phyloP scores from a whole-genome alignment of 228 moss, liverwort and hornwort genomes.

The Sphagnum magellanicum region DNA sequence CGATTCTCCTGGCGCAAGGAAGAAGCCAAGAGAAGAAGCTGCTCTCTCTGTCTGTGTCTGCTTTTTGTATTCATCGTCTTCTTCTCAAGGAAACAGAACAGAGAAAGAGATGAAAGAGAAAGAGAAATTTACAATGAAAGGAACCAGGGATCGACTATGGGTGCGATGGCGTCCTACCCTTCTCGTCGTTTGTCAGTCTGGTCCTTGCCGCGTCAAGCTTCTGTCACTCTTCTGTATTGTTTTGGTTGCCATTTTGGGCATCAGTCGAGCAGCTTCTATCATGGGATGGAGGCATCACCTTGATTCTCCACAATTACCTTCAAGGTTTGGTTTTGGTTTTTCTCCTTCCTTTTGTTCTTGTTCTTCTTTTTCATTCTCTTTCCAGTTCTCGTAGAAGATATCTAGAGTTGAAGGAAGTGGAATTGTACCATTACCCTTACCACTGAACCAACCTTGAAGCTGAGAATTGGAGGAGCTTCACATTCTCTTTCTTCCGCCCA shows the following conservation, averaged over 20 bases:
- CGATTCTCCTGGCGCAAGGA: not conserved
- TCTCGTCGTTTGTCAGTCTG: constrained; percentile 14
- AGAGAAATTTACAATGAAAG: constrained; percentile 72
- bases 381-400: not conserved
- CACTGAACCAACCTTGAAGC: not conserved
- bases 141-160: constrained; percentile 52
- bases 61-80: constrained; percentile 28
- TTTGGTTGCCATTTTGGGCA: constrained; percentile 21
- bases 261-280: constrained; percentile 50
- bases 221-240: constrained; percentile 23
- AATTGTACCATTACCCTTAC: not conserved
- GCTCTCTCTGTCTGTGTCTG: not conserved
- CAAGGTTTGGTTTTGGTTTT: constrained; percentile 5
- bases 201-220: constrained; percentile 31
- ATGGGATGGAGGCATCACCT: constrained; percentile 62
- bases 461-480: not conserved
- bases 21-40: constrained; percentile 7
- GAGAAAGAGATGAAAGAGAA: constrained; percentile 14
- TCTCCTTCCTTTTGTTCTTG: not conserved
- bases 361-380: too few relatives aligned
- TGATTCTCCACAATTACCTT: constrained; percentile 8
- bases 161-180: constrained; percentile 49
- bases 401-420: not conserved
- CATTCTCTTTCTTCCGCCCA: too few relatives aligned
- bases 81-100: too few relatives aligned